Percentiles rank a stretch among this genome's conserved stretches.
These are phyloP conservation scores for Blepharisma undulans DNA, from an alignment of 169 alveolate species.

Conservation along the genomic window DNA sequence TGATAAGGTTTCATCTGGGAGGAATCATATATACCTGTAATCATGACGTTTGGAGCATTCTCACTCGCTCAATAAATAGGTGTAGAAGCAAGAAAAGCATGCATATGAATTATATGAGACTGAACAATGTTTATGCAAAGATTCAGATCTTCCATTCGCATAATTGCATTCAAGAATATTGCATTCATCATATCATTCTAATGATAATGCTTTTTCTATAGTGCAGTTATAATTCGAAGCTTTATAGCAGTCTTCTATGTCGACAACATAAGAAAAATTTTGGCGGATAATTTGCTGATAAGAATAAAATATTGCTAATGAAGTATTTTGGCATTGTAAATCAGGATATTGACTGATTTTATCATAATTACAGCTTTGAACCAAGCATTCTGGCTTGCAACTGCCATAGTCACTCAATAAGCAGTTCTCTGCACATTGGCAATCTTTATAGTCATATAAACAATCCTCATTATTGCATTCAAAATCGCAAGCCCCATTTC, in stretches of 20 bases:
- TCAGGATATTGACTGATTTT: not conserved
- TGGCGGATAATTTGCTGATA: not conserved
- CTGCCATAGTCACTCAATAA: not conserved
- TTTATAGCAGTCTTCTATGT: not conserved
- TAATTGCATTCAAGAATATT: not conserved
- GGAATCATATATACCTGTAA: too few relatives aligned
- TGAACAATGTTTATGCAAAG: too few relatives aligned
- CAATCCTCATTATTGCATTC: not conserved
- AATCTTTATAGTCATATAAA: not conserved
- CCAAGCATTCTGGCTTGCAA: not conserved
- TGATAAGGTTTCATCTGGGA: not conserved
- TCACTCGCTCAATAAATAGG: too few relatives aligned
- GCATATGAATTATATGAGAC: not conserved
- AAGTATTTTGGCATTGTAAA: not conserved
- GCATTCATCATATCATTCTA: not conserved
- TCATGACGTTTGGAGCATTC: too few relatives aligned
- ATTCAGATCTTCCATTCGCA: not conserved
- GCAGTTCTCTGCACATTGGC: not conserved
- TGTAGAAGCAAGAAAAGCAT: too few relatives aligned
- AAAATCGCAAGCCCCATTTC: not conserved
- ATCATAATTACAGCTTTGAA: not conserved
- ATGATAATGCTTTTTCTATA: not conserved
- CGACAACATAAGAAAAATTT: not conserved
- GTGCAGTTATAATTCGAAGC: not conserved
- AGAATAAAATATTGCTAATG: not conserved